Percentiles rank a stretch among this genome's conserved stretches.
These are phyloP conservation scores for Arthromyces matolae DNA, from an alignment of 768 basidiomycete genomes.

Conservation along the genomic window DNA sequence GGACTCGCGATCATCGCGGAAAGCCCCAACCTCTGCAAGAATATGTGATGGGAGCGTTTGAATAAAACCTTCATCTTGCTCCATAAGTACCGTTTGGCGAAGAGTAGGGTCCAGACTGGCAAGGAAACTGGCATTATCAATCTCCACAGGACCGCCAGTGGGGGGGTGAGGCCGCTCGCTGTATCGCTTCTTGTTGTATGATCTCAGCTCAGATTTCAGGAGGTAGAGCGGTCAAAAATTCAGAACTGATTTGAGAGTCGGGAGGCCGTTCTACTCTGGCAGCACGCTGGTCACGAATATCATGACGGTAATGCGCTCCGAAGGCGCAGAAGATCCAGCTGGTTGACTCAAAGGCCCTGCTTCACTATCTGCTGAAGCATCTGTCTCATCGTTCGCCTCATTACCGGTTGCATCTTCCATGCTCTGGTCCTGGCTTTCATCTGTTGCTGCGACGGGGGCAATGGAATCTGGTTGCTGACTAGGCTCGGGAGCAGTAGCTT, in stretches of 20 bases:
- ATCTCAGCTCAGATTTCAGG: conserved; percentile 97
- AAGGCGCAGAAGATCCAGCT: conserved; percentile 20
- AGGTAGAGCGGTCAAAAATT: conserved; percentile 95
- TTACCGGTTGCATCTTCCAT: conserved; percentile 30
- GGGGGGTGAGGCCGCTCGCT: conserved; percentile 61
- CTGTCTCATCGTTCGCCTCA: conserved; percentile 26
- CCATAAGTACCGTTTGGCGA: conserved; percentile 86
- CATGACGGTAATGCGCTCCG: conserved; percentile 76
- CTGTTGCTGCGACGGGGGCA: conserved; percentile 7
- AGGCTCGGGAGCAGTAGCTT: too few species aligned
- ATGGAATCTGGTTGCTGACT: conserved; percentile 8
- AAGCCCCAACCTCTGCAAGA: conserved; percentile 76
- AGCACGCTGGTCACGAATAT: conserved; percentile 90
- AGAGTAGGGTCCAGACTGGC: conserved; percentile 87
- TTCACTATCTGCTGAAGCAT: conserved; percentile 33
- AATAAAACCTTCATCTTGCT: conserved; percentile 82
- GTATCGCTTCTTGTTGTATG: conserved; percentile 88
- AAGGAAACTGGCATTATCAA: conserved; percentile 89
- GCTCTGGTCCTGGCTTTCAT: conserved; percentile 23
- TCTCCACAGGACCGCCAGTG: conserved; percentile 60
- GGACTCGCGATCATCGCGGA: conserved; percentile 51
- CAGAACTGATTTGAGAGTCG: conserved; percentile 87
- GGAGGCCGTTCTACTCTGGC: conserved; percentile 69
- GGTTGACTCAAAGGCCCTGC: conserved; percentile 18
- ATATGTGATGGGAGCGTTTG: conserved; percentile 80